These are phyloP conservation scores for Xylariales sp. DNA, from an alignment of 2,329 filamentous ascomycete genomes.

Conservation along the genomic window DNA sequence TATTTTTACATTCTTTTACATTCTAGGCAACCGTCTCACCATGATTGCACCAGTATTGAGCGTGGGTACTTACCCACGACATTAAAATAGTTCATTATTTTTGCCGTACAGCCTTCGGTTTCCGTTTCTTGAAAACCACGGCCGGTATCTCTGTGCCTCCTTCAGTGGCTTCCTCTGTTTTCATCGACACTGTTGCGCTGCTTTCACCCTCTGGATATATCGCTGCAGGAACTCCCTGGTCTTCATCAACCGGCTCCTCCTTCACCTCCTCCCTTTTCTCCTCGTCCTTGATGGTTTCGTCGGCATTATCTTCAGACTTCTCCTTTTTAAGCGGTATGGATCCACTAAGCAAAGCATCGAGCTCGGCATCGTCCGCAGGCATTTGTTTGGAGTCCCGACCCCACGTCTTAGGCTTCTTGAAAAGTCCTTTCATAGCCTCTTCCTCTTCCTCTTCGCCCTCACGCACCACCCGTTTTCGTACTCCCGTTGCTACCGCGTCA, in stretches of 20 bases:
- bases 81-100: conserved; percentile 45
- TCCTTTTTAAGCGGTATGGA: conserved; percentile 26
- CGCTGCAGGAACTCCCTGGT: conserved; percentile 8
- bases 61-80: too few relatives aligned
- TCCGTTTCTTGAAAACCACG: conserved; percentile 77
- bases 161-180: conserved; percentile 13
- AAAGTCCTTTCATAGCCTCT: conserved; percentile 51
- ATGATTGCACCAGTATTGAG: too few relatives aligned
- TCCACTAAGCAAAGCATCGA: conserved; percentile 56
- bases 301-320: conserved; percentile 12
- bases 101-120: conserved; percentile 60
- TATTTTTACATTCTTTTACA: too few relatives aligned
- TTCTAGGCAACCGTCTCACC: too few relatives aligned
- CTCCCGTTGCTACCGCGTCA: conserved; percentile 48
- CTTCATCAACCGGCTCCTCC: conserved; percentile 31
- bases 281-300: conserved; percentile 23
- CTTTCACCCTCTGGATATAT: conserved; percentile 25
- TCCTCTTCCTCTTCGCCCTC: conserved; percentile 44
- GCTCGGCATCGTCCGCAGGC: conserved; percentile 47
- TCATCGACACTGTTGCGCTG: conserved; percentile 10
- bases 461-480: conserved; percentile 49
- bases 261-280: conserved; percentile 30
- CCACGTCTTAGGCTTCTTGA: conserved; percentile 56
- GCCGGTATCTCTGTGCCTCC: conserved; percentile 27
- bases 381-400: conserved; percentile 48